Percentiles rank a stretch among this genome's conserved stretches.
Evolutionary conservation across 2,329 filamentous ascomycete genomes (phyloP).

Genomic region (Calonectria multiphialidica): DNA sequence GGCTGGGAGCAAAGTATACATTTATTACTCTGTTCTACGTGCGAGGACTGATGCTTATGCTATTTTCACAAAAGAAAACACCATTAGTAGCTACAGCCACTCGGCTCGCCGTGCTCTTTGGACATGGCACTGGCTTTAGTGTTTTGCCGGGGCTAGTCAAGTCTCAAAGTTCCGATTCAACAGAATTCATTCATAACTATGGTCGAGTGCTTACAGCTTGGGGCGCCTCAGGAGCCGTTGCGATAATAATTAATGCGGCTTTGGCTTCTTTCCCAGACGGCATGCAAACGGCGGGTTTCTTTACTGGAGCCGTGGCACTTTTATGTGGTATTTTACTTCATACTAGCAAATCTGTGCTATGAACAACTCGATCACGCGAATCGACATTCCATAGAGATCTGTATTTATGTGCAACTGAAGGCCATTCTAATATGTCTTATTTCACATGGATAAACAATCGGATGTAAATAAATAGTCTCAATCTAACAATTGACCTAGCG

Average conservation of each 20-base stretch:
- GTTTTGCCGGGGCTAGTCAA: slow-evolving; percentile 16
- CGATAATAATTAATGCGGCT: not conserved
- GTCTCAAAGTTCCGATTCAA: not conserved
- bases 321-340: not conserved
- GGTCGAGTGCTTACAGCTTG: slow-evolving; percentile 4
- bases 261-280: not conserved
- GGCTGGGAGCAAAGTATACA: not conserved
- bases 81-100: not conserved
- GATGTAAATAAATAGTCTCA: too few species aligned
- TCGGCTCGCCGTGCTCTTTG: not conserved
- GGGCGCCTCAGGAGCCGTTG: not conserved
- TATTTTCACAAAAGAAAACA: not conserved
- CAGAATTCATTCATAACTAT: not conserved
- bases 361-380: not conserved
- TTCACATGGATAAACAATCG: too few species aligned
- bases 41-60: not conserved
- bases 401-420: too few species aligned
- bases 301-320: not conserved
- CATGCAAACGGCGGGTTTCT: not conserved
- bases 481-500: too few species aligned
- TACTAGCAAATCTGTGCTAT: not conserved
- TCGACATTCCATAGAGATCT: too few species aligned
- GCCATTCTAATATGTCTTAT: too few species aligned
- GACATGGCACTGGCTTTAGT: slow-evolving; percentile 16
- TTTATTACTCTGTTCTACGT: not conserved